These are phyloP conservation scores for Penicillium sp. DNA, from an alignment of 2,329 filamentous ascomycete species.

Conservation along the genomic window DNA sequence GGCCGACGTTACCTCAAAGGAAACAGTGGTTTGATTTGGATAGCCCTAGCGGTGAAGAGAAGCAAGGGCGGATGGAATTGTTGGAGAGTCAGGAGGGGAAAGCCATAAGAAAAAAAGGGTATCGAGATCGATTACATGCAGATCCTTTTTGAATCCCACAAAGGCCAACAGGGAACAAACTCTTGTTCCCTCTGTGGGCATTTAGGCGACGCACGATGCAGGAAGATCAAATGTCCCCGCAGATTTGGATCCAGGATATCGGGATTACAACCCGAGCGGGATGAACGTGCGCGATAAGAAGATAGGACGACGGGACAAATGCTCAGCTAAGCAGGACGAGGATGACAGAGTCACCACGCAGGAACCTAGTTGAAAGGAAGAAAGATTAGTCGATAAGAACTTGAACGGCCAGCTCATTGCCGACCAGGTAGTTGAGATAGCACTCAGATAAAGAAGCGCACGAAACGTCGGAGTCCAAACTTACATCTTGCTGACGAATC, in stretches of 20 bases:
- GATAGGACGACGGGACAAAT: conserved; percentile 9
- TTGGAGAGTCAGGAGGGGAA: conserved; percentile 12
- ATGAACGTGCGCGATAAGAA: conserved; percentile 11
- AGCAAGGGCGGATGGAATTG: conserved; percentile 23
- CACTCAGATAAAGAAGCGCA: neutral
- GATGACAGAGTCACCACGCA: conserved; percentile 85
- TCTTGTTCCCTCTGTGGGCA: conserved; percentile 4
- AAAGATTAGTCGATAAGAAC: neutral
- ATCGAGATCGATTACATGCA: conserved; percentile 33
- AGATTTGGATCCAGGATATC: conserved; percentile 15
- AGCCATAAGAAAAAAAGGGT: conserved; percentile 27
- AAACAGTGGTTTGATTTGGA: conserved; percentile 7
- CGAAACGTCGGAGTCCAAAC: conserved; percentile 38
- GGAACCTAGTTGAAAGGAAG: conserved; percentile 60
- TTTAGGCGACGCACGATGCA: conserved; percentile 16
- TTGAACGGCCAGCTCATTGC: neutral
- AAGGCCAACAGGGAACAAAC: neutral
- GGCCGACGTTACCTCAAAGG: conserved; percentile 14
- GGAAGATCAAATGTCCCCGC: conserved; percentile 17
- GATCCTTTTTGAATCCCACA: conserved; percentile 10
- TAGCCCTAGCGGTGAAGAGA: conserved; percentile 21
- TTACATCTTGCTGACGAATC: conserved; percentile 97
- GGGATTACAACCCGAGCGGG: conserved; percentile 17
- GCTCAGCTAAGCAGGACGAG: conserved; percentile 77
- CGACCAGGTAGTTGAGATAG: neutral